Evolutionary conservation across 2,329 filamentous ascomycete species (phyloP).

Genomic region (Apiospora marii): DNA sequence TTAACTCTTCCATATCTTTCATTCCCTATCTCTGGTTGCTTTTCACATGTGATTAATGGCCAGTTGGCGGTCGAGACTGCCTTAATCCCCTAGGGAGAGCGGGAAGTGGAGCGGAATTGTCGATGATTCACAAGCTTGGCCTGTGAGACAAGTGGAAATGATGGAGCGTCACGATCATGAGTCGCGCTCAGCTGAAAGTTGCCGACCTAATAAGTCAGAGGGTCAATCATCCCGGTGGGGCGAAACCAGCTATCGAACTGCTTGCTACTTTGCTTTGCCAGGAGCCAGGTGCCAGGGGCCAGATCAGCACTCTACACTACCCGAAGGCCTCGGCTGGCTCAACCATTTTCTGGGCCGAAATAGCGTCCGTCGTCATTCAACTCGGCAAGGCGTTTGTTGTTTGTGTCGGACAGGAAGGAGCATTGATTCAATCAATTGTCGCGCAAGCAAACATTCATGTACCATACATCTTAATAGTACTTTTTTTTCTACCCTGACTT

Average conservation of each 20-base stretch:
- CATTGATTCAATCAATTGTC: neutral
- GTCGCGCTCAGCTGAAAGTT: conserved; percentile 11
- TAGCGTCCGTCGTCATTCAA: conserved; percentile 13
- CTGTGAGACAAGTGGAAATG: conserved; percentile 7
- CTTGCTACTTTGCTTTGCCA: no score
- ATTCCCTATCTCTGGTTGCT: neutral
- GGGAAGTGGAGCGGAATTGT: neutral
- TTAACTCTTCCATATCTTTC: neutral
- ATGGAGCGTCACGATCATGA: conserved; percentile 12
- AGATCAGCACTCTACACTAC: neutral
- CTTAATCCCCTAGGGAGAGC: neutral
- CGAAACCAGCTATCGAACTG: neutral
- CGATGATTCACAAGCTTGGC: neutral
- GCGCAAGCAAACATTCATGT: neutral
- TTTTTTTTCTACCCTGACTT: neutral
- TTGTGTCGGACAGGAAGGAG: neutral
- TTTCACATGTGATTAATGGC: neutral
- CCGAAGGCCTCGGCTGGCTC: neutral
- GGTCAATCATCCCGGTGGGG: neutral
- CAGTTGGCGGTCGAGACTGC: neutral
- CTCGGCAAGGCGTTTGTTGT: neutral
- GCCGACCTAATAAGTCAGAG: neutral
- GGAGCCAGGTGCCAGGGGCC: neutral
- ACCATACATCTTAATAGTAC: neutral
- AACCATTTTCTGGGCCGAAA: neutral